Evolutionary conservation across 352 stramenopile species (phyloP).

Genomic region (Globisporangium nunn): DNA sequence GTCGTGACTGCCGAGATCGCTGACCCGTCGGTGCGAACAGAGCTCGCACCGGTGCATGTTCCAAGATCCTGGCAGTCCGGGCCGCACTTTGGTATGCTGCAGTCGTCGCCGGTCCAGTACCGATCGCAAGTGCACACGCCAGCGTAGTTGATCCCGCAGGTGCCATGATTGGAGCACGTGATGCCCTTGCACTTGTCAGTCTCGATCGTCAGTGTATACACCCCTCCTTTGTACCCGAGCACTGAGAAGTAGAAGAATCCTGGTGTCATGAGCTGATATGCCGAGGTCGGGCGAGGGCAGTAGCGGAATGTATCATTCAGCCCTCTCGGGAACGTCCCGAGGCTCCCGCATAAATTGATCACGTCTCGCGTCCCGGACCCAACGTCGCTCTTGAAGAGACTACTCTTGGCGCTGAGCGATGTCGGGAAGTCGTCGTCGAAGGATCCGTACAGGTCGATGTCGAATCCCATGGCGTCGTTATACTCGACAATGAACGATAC

Average conservation of each 20-base stretch:
- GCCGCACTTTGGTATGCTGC: constrained; percentile 60
- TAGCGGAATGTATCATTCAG: constrained; percentile 50
- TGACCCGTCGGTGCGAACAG: not conserved
- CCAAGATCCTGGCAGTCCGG: constrained; percentile 64
- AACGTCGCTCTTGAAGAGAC: constrained; percentile 53
- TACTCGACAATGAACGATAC: constrained; percentile 54
- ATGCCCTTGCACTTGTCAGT: constrained; percentile 61
- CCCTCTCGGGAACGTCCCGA: constrained; percentile 54
- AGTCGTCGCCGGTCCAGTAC: constrained; percentile 73
- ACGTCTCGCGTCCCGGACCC: constrained; percentile 29
- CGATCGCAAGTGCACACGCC: constrained; percentile 67
- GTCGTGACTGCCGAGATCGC: constrained; percentile 6
- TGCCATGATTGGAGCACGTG: constrained; percentile 52
- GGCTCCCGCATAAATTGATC: constrained; percentile 60
- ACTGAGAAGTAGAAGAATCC: constrained; percentile 68
- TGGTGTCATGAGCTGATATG: constrained; percentile 47
- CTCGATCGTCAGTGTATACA: constrained; percentile 37
- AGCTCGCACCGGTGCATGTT: constrained; percentile 18
- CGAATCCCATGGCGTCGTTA: constrained; percentile 11
- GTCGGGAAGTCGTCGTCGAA: constrained; percentile 59
- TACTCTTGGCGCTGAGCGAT: constrained; percentile 30
- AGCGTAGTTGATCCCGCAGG: constrained; percentile 48
- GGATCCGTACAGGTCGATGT: constrained; percentile 69
- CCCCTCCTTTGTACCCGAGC: constrained; percentile 38
- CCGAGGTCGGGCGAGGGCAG: constrained; percentile 38